Evolutionary conservation across 108 stramenopile genomes (phyloP).

Genomic region (Skeletonema marinoi): DNA sequence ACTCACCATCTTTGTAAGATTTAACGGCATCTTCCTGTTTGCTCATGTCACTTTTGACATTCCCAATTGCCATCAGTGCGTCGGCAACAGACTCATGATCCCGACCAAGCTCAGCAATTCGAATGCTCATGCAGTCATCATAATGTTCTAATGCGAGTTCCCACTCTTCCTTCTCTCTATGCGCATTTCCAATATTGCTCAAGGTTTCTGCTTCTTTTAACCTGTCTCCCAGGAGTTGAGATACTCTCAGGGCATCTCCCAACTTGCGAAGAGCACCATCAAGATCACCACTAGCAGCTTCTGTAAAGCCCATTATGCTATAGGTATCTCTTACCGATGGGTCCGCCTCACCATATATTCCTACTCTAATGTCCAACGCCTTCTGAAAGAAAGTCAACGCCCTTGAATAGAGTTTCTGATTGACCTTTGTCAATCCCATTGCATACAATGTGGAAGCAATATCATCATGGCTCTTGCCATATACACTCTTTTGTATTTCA

Average conservation of each 20-base stretch:
- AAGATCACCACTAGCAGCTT: slow-evolving; percentile 59
- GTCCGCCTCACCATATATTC: slow-evolving; percentile 61
- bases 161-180: slow-evolving; percentile 63
- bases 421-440: slow-evolving; percentile 65
- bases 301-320: slow-evolving; percentile 75
- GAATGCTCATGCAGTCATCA: slow-evolving; percentile 70
- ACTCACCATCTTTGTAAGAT: slow-evolving; percentile 71
- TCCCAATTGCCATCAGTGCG: slow-evolving; percentile 67
- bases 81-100: slow-evolving; percentile 74
- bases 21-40: slow-evolving; percentile 56
- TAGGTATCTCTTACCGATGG: slow-evolving; percentile 65
- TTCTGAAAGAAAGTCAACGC: slow-evolving; percentile 69
- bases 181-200: slow-evolving; percentile 77
- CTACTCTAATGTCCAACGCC: slow-evolving; percentile 56
- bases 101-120: slow-evolving; percentile 61
- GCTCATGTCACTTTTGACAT: slow-evolving; percentile 64
- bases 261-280: slow-evolving; percentile 61
- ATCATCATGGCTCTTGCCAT: slow-evolving; percentile 60
- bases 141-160: slow-evolving; percentile 67
- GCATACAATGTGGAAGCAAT: slow-evolving; percentile 71
- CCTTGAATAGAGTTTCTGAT: slow-evolving; percentile 52
- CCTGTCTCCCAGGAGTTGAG: slow-evolving; percentile 58
- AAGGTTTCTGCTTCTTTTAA: slow-evolving; percentile 74
- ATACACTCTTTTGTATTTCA: slow-evolving; percentile 55
- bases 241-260: slow-evolving; percentile 62